Conservation (phyloP, 441 rosid genomes). For the Corymbia calophylla region DNA sequence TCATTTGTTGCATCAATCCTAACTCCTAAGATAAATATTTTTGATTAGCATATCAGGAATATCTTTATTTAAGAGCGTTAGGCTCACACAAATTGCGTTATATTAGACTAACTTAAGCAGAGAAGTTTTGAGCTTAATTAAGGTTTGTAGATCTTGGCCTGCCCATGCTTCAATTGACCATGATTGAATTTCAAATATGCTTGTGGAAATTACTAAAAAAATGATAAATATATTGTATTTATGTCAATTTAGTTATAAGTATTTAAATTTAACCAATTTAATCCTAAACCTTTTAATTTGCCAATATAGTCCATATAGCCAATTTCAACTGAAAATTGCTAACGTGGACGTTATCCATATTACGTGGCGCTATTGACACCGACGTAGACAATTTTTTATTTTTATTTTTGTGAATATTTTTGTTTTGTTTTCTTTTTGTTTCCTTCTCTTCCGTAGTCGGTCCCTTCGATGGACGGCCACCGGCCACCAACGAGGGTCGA, state of each 20-base stretch:
- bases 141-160: not conserved
- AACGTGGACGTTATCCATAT: accelerated
- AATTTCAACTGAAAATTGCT: too few species aligned
- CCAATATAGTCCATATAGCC: not conserved
- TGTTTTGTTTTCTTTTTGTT: not conserved
- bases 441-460: accelerated
- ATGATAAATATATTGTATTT: accelerated
- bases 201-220: too few species aligned
- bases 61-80: too few species aligned
- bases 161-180: not conserved
- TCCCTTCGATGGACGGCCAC: not conserved
- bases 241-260: accelerated
- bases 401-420: too few species aligned
- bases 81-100: not conserved
- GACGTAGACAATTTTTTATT: too few species aligned
- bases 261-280: not conserved
- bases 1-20: not conserved
- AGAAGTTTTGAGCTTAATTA: not conserved
- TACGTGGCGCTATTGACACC: too few species aligned
- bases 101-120: not conserved
- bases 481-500: accelerated
- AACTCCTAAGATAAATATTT: too few species aligned
- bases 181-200: not conserved
- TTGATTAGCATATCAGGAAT: too few species aligned
- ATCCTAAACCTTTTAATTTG: too few species aligned